A percentile compares a stretch with the other conserved stretches of the same genome.
phyloP scores from a whole-genome alignment of 257 asterid species.

The Orobanche coerulescens region DNA sequence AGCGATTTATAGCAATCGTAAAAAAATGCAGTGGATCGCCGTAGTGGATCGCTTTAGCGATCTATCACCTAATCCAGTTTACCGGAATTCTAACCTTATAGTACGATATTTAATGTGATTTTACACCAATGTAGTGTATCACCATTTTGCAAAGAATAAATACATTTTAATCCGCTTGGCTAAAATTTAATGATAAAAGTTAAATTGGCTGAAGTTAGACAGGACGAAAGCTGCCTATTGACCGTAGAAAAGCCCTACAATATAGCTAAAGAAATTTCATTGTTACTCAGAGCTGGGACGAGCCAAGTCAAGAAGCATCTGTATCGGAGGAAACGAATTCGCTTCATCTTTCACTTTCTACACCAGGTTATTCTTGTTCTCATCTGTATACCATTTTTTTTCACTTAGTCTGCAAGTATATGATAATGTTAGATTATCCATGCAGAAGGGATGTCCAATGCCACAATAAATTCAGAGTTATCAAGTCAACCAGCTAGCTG shows the following conservation, averaged over 20 bases:
- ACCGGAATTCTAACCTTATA: no score
- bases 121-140: no score
- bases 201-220: no score
- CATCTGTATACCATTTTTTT: neutral
- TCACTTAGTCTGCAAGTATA: neutral
- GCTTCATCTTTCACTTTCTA: constrained; percentile 21
- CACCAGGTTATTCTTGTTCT: constrained; percentile 33
- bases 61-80: no score
- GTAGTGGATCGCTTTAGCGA: no score
- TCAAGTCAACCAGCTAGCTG: constrained; percentile 39
- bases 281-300: constrained; percentile 48
- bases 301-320: constrained; percentile 39
- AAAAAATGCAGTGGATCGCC: no score
- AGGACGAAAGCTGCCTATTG: no score
- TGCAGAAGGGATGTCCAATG: constrained; percentile 24
- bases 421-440: neutral
- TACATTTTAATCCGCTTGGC: no score
- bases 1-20: no score
- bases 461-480: constrained; percentile 22
- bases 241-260: neutral
- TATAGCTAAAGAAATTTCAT: neutral
- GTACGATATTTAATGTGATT: no score
- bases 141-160: no score
- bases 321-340: constrained; percentile 21
- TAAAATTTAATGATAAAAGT: no score